Conservation (phyloP, 2,329 filamentous ascomycete species). For the Beauveria pseudobassiana region DNA sequence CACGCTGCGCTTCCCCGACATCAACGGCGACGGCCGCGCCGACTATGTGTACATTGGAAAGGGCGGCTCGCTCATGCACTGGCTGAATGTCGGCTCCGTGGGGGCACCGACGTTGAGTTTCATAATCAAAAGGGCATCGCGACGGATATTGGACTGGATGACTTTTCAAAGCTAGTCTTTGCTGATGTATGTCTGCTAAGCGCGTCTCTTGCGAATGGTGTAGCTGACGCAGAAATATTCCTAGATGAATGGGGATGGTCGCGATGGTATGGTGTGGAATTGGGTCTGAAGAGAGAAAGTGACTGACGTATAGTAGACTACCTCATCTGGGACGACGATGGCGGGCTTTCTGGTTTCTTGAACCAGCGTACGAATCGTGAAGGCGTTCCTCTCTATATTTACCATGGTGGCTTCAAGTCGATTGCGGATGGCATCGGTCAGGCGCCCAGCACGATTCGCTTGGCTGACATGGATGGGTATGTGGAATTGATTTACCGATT, state of each 20-base stretch:
- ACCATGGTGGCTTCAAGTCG: conserved; percentile 13
- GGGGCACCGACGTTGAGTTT: conserved; percentile 14
- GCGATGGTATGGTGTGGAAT: conserved; percentile 3
- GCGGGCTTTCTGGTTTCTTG: conserved; percentile 14
- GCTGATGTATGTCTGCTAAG: conserved; percentile 10
- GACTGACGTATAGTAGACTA: conserved; percentile 12
- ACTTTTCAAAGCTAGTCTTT: conserved; percentile 15
- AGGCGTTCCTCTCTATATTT: conserved; percentile 13
- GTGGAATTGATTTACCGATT: not conserved
- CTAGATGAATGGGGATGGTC: conserved; percentile 13
- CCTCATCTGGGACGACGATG: conserved; percentile 15
- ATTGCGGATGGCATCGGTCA: conserved; percentile 9
- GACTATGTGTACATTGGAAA: conserved; percentile 20
- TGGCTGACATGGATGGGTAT: conserved; percentile 17
- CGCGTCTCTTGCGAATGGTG: not conserved
- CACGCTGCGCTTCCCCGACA: conserved; percentile 19
- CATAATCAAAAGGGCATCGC: conserved; percentile 13
- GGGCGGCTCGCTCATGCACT: conserved; percentile 15
- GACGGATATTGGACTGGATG: conserved; percentile 6
- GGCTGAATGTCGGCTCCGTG: conserved; percentile 16
- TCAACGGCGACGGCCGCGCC: conserved; percentile 21
- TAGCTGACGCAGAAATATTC: not conserved
- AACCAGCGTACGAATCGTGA: conserved; percentile 13
- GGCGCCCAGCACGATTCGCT: conserved; percentile 9
- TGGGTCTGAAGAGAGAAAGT: not conserved